Conservation (phyloP, 495 filamentous ascomycete genomes). For the Trichodelitschia bisporula region DNA sequence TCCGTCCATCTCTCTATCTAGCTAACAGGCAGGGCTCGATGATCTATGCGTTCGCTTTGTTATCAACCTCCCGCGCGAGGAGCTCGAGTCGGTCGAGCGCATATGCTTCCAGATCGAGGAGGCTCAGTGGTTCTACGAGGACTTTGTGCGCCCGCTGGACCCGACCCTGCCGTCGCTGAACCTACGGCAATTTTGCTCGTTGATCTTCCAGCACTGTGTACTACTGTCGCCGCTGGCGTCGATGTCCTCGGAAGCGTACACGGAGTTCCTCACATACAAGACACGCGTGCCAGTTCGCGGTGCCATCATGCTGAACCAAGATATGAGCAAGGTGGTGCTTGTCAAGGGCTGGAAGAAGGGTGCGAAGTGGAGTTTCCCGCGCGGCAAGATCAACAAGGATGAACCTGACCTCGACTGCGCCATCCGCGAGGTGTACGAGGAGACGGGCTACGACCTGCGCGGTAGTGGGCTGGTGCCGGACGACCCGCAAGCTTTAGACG, state of each 20-base stretch:
- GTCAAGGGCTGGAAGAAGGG: slow-evolving; percentile 97
- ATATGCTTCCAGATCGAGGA: slow-evolving; percentile 98
- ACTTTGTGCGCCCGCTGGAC: slow-evolving; percentile 84
- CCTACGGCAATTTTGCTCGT: slow-evolving; percentile 56
- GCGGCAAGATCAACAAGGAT: slow-evolving; percentile 93
- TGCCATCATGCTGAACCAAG: slow-evolving; percentile 71
- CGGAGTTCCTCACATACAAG: slow-evolving; percentile 82
- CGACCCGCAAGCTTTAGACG: slow-evolving; percentile 54
- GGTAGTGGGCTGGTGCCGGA: slow-evolving; percentile 44
- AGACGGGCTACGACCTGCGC: slow-evolving; percentile 71
- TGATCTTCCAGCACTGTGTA: slow-evolving; percentile 83
- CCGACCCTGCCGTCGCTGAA: slow-evolving; percentile 62
- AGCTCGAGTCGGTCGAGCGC: slow-evolving; percentile 69
- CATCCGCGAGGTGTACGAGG: slow-evolving; percentile 80
- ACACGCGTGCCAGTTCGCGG: slow-evolving; percentile 80
- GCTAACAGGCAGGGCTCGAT: slow-evolving; percentile 46
- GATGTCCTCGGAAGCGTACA: slow-evolving; percentile 31
- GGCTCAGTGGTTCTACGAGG: slow-evolving; percentile 99
- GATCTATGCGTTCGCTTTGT: slow-evolving; percentile 90
- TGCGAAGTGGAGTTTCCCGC: slow-evolving; percentile 84
- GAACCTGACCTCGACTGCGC: slow-evolving; percentile 84
- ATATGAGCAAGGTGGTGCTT: slow-evolving; percentile 74
- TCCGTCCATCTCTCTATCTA: background rate
- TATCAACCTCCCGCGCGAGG: slow-evolving; percentile 77
- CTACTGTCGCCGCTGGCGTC: slow-evolving; percentile 54